A percentile compares a stretch with the other conserved stretches of the same genome.
Evolutionary conservation across 345 rosid genomes (phyloP).

Genomic region (Erucastrum elatum): DNA sequence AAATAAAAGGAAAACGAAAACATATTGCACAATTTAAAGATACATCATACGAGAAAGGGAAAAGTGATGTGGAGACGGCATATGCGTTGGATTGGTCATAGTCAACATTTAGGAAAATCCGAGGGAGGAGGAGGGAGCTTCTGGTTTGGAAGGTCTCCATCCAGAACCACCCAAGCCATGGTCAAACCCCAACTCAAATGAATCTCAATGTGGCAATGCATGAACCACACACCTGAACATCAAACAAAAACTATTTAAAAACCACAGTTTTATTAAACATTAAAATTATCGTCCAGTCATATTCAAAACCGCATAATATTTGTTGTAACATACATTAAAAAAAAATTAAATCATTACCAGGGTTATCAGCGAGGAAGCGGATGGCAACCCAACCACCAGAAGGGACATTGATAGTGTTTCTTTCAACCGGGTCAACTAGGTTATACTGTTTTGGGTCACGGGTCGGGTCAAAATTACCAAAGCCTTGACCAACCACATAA

Average conservation of each 20-base stretch:
- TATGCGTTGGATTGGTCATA: constrained; percentile 28
- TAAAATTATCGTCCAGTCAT: background rate
- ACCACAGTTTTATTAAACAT: background rate
- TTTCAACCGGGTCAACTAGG: constrained; percentile 68
- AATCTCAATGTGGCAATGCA: constrained; percentile 79
- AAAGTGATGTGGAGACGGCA: constrained; percentile 3
- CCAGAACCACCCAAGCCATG: constrained; percentile 74
- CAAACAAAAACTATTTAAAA: background rate
- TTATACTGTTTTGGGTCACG: constrained; percentile 61
- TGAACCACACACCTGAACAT: constrained; percentile 60
- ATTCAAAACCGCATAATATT: background rate
- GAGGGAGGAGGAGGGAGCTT: constrained; percentile 72
- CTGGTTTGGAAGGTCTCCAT: constrained; percentile 63
- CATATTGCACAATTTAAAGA: background rate
- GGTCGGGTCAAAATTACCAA: constrained; percentile 61
- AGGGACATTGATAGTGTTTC: constrained; percentile 71
- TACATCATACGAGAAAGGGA: background rate
- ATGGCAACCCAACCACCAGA: constrained; percentile 75
- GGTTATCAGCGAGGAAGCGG: constrained; percentile 72
- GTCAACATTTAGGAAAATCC: constrained; percentile 71
- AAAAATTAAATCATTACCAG: constrained; percentile 46
- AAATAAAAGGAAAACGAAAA: constrained; percentile 1
- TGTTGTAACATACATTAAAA: background rate
- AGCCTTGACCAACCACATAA: constrained; percentile 75
- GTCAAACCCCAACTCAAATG: constrained; percentile 73